phyloP scores from a whole-genome alignment of 495 filamentous ascomycete species.

The Chaetomium cochliodes region DNA sequence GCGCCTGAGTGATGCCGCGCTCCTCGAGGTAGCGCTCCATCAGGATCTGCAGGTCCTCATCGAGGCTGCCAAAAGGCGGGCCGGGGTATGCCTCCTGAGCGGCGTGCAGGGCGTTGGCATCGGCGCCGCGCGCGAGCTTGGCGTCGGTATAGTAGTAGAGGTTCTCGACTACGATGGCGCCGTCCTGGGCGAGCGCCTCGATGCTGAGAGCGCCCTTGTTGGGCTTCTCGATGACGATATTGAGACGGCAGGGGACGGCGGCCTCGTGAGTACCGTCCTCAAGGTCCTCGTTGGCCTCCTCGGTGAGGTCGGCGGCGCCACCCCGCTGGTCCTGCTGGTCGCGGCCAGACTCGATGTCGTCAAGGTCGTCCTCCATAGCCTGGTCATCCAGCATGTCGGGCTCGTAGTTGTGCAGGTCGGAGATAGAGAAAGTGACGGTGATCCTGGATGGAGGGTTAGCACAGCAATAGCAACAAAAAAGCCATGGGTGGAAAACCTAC shows the following conservation, averaged over 20 bases:
- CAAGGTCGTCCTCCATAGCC: slow-evolving; percentile 69
- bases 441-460: slow-evolving; percentile 58
- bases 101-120: slow-evolving; percentile 47
- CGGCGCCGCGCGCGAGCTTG: slow-evolving; percentile 59
- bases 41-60: slow-evolving; percentile 90
- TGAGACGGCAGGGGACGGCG: slow-evolving; percentile 77
- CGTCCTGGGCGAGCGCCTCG: slow-evolving; percentile 84
- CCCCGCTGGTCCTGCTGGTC: slow-evolving; percentile 36
- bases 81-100: slow-evolving; percentile 80
- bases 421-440: slow-evolving; percentile 87
- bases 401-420: slow-evolving; percentile 76
- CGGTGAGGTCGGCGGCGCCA: slow-evolving; percentile 34
- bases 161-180: slow-evolving; percentile 84
- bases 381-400: slow-evolving; percentile 48
- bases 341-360: slow-evolving; percentile 45
- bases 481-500: slow-evolving; percentile 48
- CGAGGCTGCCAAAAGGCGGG: slow-evolving; percentile 88
- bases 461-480: neutral
- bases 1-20: slow-evolving; percentile 80
- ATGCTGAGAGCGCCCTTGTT: slow-evolving; percentile 76
- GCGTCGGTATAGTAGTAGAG: slow-evolving; percentile 80
- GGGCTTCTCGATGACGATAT: slow-evolving; percentile 82
- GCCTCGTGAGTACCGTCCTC: slow-evolving; percentile 53
- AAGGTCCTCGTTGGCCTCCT: slow-evolving; percentile 51
- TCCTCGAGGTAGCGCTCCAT: slow-evolving; percentile 94